phyloP scores from a whole-genome alignment of 345 rosid genomes.

The Eucalyptus microcorys region DNA sequence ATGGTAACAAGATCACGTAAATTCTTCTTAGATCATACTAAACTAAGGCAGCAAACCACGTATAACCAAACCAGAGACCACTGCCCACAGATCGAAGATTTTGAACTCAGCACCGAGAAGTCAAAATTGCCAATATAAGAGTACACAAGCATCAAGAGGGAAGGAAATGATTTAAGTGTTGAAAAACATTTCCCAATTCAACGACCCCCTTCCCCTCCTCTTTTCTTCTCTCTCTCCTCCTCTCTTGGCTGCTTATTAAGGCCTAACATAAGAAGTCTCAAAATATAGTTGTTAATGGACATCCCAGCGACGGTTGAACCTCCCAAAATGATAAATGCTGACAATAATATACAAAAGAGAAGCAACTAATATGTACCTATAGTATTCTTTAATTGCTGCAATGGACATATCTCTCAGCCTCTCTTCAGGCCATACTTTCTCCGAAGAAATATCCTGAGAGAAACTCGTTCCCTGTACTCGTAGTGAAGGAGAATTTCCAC shows the following conservation, averaged over 20 bases:
- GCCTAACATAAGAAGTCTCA: neutral
- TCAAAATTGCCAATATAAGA: neutral
- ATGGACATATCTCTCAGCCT: constrained; percentile 41
- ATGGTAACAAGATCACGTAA: neutral
- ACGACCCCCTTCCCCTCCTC: neutral
- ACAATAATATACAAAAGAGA: neutral
- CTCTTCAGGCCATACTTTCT: constrained; percentile 49
- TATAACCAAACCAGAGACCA: neutral
- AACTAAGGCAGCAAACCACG: neutral
- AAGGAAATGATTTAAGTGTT: neutral
- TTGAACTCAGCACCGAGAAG: neutral
- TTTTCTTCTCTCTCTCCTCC: neutral
- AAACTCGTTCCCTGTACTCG: constrained; percentile 22
- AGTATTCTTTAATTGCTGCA: constrained; percentile 81
- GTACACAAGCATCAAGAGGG: neutral
- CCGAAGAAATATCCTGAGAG: constrained; percentile 32
- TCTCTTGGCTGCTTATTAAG: neutral
- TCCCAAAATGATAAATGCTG: neutral
- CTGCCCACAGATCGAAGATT: neutral
- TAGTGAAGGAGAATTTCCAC: constrained; percentile 29
- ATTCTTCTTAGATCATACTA: neutral
- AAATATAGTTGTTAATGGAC: neutral
- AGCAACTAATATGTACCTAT: constrained; percentile 41
- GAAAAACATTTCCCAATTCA: neutral
- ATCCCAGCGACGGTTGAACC: neutral